A percentile compares a stretch with the other conserved stretches of the same genome.
Evolutionary conservation across 192 early-diverging fungal genomes (phyloP).

Genomic region (Coemansia sp.): DNA sequence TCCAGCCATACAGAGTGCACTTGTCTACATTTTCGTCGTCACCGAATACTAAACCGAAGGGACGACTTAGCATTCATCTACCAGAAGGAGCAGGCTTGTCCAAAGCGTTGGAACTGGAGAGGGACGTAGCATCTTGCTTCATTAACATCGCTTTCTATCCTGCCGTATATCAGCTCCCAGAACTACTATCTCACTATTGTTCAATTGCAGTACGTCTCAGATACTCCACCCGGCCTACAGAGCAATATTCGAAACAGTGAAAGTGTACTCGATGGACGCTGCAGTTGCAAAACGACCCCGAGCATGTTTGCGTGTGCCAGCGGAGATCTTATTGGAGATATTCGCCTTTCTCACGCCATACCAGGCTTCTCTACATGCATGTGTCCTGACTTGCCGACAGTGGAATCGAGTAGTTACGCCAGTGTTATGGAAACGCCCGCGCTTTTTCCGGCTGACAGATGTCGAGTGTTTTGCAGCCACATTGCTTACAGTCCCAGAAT

Average conservation of each 20-base stretch:
- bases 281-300: not conserved
- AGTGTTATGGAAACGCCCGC: conserved; percentile 54
- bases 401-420: conserved; percentile 55
- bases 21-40: not conserved
- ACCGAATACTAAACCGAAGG: not conserved
- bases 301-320: conserved; percentile 36
- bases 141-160: not conserved
- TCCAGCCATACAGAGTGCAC: not conserved
- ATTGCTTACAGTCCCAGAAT: conserved; percentile 11
- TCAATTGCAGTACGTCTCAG: too few relatives aligned
- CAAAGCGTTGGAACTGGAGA: not conserved
- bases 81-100: not conserved
- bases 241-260: not conserved
- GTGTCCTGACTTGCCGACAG: conserved; percentile 43
- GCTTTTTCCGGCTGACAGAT: conserved; percentile 30
- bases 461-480: conserved; percentile 46
- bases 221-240: not conserved
- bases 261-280: not conserved
- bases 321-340: conserved; percentile 39
- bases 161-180: too few relatives aligned
- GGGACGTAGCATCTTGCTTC: not conserved
- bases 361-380: conserved; percentile 42
- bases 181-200: too few relatives aligned
- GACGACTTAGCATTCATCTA: not conserved
- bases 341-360: conserved; percentile 15